These are phyloP conservation scores for Cicer judaicum DNA, from an alignment of 306 rosid species.

Conservation along the genomic window DNA sequence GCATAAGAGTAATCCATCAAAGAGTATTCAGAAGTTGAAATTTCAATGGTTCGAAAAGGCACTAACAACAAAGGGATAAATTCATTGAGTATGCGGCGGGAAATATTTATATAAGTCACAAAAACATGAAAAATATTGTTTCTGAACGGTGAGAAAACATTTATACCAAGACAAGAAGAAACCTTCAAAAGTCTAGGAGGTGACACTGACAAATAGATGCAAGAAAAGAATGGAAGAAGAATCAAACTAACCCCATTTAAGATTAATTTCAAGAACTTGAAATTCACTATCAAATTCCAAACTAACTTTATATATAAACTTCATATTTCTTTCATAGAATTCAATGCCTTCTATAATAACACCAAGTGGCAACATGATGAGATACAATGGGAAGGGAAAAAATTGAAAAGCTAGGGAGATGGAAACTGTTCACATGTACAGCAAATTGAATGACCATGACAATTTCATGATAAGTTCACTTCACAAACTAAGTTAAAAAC, in stretches of 20 bases:
- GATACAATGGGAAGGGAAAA: neutral
- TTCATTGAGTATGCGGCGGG: neutral
- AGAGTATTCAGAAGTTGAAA: neutral
- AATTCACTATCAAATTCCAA: neutral
- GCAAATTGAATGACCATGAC: slow-evolving; percentile 3
- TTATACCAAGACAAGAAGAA: slow-evolving; percentile 9
- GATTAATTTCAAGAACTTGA: neutral
- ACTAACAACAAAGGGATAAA: slow-evolving; percentile 8
- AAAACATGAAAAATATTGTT: slow-evolving; percentile 3
- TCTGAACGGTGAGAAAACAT: slow-evolving; percentile 17
- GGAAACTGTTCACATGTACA: slow-evolving; percentile 7
- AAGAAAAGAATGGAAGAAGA: slow-evolving; percentile 22
- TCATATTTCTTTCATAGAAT: slow-evolving; percentile 14
- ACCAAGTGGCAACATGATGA: slow-evolving; percentile 6
- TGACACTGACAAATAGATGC: slow-evolving; percentile 3
- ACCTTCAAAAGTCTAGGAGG: slow-evolving; percentile 15
- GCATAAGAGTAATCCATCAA: slow-evolving; percentile 30
- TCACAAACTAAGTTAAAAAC: slow-evolving; percentile 7
- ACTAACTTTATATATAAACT: slow-evolving; percentile 3
- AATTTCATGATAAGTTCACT: slow-evolving; percentile 11
- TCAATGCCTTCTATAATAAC: slow-evolving; percentile 26
- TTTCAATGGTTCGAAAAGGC: slow-evolving; percentile 1
- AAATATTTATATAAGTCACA: neutral
- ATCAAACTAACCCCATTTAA: neutral
- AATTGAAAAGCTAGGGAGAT: slow-evolving; percentile 9